These are phyloP conservation scores for Nitzschia sp. DNA, from an alignment of 108 stramenopile genomes.

Conservation along the genomic window DNA sequence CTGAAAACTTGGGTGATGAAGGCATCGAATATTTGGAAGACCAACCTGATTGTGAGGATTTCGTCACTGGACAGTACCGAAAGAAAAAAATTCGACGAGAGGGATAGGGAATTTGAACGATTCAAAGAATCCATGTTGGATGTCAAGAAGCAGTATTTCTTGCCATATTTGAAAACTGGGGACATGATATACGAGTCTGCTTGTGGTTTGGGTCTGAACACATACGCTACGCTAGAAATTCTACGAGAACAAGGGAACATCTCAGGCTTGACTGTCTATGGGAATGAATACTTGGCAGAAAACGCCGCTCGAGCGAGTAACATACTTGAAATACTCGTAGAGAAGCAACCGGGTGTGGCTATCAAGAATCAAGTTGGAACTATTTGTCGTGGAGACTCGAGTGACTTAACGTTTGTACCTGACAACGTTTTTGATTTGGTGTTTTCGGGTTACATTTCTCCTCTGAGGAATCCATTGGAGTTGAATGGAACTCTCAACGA, in stretches of 20 bases:
- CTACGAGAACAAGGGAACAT: conserved; percentile 30
- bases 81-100: conserved; percentile 9
- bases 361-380: conserved; percentile 17
- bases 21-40: not conserved
- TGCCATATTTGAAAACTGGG: conserved; percentile 22
- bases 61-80: not conserved
- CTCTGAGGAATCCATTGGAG: conserved; percentile 28
- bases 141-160: conserved; percentile 2
- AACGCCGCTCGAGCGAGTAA: conserved; percentile 11
- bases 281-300: conserved; percentile 38
- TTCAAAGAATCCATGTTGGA: conserved; percentile 5
- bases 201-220: conserved; percentile 36
- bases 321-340: not conserved
- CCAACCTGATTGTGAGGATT: conserved; percentile 4
- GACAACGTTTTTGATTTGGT: conserved; percentile 50
- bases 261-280: conserved; percentile 32
- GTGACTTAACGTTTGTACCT: conserved; percentile 37
- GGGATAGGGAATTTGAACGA: not conserved
- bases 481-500: not conserved
- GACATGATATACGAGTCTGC: conserved; percentile 40
- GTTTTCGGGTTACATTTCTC: conserved; percentile 39
- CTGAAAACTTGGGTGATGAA: not conserved
- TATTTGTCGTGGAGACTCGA: conserved; percentile 48
- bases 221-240: conserved; percentile 34
- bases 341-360: not conserved